phyloP scores from a whole-genome alignment of 2,329 filamentous ascomycete species.

The Paramyrothecium roridum region DNA sequence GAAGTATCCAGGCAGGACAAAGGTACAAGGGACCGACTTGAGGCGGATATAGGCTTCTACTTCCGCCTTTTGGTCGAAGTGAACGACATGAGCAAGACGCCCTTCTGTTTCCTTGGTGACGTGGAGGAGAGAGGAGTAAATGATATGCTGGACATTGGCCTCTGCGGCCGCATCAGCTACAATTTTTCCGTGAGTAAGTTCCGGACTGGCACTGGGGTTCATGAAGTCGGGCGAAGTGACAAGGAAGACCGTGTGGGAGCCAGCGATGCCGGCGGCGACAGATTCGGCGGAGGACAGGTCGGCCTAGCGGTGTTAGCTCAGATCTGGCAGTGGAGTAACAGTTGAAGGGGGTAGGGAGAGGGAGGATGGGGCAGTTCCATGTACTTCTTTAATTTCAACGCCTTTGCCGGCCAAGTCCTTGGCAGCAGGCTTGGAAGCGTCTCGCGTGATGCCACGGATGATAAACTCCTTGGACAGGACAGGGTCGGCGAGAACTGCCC shows the following conservation, averaged over 20 bases:
- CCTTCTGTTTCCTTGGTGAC: constrained; percentile 33
- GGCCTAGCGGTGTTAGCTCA: constrained; percentile 21
- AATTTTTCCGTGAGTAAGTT: constrained; percentile 39
- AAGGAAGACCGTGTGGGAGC: constrained; percentile 39
- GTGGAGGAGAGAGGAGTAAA: constrained; percentile 43
- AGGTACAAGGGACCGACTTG: constrained; percentile 45
- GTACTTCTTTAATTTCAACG: constrained; percentile 29
- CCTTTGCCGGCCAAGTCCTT: constrained; percentile 34
- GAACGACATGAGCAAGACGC: constrained; percentile 32
- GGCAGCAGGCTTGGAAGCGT: constrained; percentile 36
- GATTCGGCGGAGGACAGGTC: constrained; percentile 34
- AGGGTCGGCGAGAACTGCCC: constrained; percentile 41
- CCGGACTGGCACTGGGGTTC: constrained; percentile 2
- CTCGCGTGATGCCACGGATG: constrained; percentile 44
- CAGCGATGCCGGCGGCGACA: constrained; percentile 33
- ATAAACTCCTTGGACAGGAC: constrained; percentile 38
- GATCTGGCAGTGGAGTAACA: not conserved
- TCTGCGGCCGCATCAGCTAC: constrained; percentile 42
- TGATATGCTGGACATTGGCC: constrained; percentile 39
- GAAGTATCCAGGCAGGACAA: constrained; percentile 50
- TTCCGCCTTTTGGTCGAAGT: constrained; percentile 56
- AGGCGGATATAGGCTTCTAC: constrained; percentile 54
- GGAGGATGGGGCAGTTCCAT: not conserved
- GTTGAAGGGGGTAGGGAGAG: not conserved
- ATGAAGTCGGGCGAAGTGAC: constrained; percentile 29